A percentile compares a stretch with the other conserved stretches of the same genome.
Evolutionary conservation across 495 filamentous ascomycete species (phyloP).

Genomic region (Penicillium nucicola): DNA sequence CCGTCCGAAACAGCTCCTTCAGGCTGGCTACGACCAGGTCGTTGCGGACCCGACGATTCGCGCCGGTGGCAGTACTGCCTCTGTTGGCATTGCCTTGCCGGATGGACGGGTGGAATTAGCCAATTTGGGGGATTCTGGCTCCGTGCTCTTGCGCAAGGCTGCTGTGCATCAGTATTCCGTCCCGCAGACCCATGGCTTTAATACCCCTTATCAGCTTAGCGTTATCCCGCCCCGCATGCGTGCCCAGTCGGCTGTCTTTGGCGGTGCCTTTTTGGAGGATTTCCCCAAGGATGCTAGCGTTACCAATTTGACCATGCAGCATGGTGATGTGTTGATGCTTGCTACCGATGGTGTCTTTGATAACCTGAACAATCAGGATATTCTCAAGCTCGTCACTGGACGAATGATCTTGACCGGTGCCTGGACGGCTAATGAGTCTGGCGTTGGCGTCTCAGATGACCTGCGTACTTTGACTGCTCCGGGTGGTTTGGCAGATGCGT

Average conservation of each 20-base stretch:
- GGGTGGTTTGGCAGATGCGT: conserved; percentile 30
- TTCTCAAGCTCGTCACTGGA: conserved; percentile 71
- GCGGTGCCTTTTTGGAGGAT: conserved; percentile 76
- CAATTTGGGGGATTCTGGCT: conserved; percentile 98
- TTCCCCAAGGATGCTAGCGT: conserved; percentile 80
- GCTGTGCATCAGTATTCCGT: conserved; percentile 77
- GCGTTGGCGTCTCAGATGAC: conserved; percentile 55
- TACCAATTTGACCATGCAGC: conserved; percentile 67
- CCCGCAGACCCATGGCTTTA: conserved; percentile 94
- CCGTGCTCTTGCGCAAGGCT: conserved; percentile 77
- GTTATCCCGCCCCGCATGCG: conserved; percentile 79
- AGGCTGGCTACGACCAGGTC: conserved; percentile 77
- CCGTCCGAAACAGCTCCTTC: conserved; percentile 68
- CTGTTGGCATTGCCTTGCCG: conserved; percentile 66
- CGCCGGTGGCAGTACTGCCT: conserved; percentile 88
- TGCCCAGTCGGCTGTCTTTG: conserved; percentile 72
- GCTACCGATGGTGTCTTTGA: conserved; percentile 97
- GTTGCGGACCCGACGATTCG: conserved; percentile 65
- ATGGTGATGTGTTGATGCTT: conserved; percentile 88
- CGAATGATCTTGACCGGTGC: conserved; percentile 70
- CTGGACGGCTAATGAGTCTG: conserved; percentile 59
- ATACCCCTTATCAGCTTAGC: conserved; percentile 92
- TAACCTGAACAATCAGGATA: conserved; percentile 87
- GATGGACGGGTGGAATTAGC: conserved; percentile 79
- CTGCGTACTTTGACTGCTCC: conserved; percentile 50